Base-by-base conservation (phyloP, 257 asterid species). In the Misopates orontium region DNA sequence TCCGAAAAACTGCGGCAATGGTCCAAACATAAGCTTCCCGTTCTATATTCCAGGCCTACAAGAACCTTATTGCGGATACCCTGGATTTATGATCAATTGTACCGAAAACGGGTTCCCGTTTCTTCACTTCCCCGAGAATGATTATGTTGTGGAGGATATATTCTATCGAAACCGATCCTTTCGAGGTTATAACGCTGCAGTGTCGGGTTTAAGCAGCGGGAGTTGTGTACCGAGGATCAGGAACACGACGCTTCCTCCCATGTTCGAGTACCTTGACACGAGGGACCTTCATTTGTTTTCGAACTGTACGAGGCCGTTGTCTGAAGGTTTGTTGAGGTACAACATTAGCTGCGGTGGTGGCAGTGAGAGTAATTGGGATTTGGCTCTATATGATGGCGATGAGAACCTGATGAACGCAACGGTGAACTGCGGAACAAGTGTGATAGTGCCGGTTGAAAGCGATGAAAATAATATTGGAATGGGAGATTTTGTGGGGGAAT, bases 21-120 rank as follows among this genome's bases (percentile, higher is more conserved):
- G 89, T 60, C 87, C 80, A 17, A 71, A 2, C 21, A 74, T 89
- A 53, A 83, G 78, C 45, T 89, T 75, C 66, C 97, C 97, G 4
- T 89, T 89, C 70, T 69, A 66, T 25, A 61, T 89, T 39, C 42
- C 28, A 42, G 62, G 45, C 24, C 0, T 0, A 19, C 88, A 83
- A 56, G 65, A 82, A 63, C 17, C 82, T 0, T 79, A 76, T 23
- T 87, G 97, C 66, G 94, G 88, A 6, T 72, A 12, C 57, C 78
- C 80, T 24, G 82, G 70, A 11, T 79, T 83, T 60, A 64, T 0
- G 16, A 47, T 90, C 22, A 50, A 16, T 3, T 90, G 97, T 64
- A 56, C 68, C 67, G 40, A 8, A 6, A 44, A 44, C 21, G 80
- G 76, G 7, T n/a, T 23, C 23, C 95, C 95, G 6, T 12, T 68